Base-by-base conservation (phyloP, 2,329 filamentous ascomycete species). In the Sporothrix pseudoabietina region DNA sequence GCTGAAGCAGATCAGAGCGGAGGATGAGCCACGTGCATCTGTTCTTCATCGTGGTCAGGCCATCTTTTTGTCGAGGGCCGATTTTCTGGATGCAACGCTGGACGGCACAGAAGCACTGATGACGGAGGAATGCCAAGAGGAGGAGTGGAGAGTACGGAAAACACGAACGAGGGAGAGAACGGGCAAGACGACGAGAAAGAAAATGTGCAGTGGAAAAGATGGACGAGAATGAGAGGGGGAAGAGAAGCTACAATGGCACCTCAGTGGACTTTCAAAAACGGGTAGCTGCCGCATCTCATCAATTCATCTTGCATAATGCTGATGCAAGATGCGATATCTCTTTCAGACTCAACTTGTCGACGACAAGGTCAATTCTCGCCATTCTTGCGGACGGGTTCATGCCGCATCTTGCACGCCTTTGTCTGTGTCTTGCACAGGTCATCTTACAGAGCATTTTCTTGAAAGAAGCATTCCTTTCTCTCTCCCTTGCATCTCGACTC, bases 21-120 rank as follows among this genome's bases (percentile, higher is more conserved):
- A 26, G 7, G 52, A 26, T 9, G n/a, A n/a, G 30, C n/a, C 52
- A 26, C 52, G 52, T 55, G 52, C n/a, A 19, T 12, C 26, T 26
- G 26, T 55, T 49, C 10, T 49, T 49, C 14, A 49, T 49, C 44
- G 44, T 49, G 44, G 14, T 49, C 44, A 14, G 44, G 44, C 44
- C 44, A 55, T 55, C 52, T 22, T 26, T 55, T 26, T 26, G 14
- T 16, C 1, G 3, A 19, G 5, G 14, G 30, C 1, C 5, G 52
- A 30, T 9, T 55, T 9, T 55, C 22, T 14, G 49, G 35, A 54
- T 69, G 49, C 49, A 22, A 69, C 66, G 32, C 52, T 57, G 66
- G 30, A 54, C 66, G 66, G 66, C 41, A 69, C 41, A 52, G 16
- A 49, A 49, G 63, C 39, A 30, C 19, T 66, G 10, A n/a, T 22